Evolutionary conservation across 2,329 filamentous ascomycete genomes (phyloP).

Genomic region (Fusarium decemcellulare): DNA sequence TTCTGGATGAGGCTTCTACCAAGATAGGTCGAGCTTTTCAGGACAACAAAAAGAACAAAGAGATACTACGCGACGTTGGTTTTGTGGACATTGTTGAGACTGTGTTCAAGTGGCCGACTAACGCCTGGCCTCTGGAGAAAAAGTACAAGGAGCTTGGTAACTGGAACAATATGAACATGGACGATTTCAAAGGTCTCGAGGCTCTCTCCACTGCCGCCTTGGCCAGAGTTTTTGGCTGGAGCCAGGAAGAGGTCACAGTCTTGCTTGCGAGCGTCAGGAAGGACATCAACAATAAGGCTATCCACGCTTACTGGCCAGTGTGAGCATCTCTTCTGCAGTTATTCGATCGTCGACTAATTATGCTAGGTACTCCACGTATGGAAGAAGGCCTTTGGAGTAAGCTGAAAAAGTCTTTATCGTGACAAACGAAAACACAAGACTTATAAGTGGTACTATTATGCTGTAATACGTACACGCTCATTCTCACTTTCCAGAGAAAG

Average conservation of each 20-base stretch:
- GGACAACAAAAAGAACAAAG: conserved; percentile 28
- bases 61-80: conserved; percentile 33
- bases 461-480: no score
- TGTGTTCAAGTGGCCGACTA: conserved; percentile 39
- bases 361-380: conserved; percentile 6
- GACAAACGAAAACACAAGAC: no score
- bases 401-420: no score
- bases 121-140: conserved; percentile 35
- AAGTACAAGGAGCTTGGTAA: conserved; percentile 32
- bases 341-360: not conserved
- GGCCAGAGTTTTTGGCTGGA: conserved; percentile 34
- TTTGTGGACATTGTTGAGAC: conserved; percentile 35
- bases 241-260: conserved; percentile 9
- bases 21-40: conserved; percentile 38
- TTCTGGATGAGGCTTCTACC: conserved; percentile 41
- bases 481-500: no score
- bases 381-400: conserved; percentile 13
- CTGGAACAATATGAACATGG: conserved; percentile 33
- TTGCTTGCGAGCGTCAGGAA: conserved; percentile 22
- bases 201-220: conserved; percentile 37
- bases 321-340: not conserved
- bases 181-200: conserved; percentile 23
- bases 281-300: conserved; percentile 11
- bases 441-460: no score
- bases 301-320: conserved; percentile 27